Evolutionary conservation across 345 rosid species (phyloP).

Genomic region (Hibiscus syriacus): DNA sequence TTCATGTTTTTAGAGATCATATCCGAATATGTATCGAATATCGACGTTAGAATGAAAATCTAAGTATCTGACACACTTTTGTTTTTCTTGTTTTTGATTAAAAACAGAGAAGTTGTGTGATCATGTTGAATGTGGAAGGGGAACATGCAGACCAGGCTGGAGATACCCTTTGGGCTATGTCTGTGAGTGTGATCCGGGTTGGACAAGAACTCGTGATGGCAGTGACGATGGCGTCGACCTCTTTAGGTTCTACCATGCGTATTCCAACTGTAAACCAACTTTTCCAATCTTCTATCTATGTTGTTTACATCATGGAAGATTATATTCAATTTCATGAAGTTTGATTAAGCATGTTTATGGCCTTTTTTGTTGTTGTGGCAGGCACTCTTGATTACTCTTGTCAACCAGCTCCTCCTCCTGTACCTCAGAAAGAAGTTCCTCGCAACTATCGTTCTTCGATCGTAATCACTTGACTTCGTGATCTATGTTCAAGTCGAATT

Average conservation of each 20-base stretch:
- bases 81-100: background rate
- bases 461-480: slow-evolving; percentile 40
- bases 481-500: too few species aligned
- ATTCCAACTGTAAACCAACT: slow-evolving; percentile 45
- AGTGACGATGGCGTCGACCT: background rate
- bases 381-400: slow-evolving; percentile 45
- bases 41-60: background rate
- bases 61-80: background rate
- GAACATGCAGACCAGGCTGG: slow-evolving; percentile 31
- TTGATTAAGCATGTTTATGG: background rate
- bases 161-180: slow-evolving; percentile 23
- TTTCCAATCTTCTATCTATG: background rate
- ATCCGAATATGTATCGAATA: background rate
- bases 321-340: background rate
- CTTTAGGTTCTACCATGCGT: slow-evolving; percentile 43
- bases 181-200: slow-evolving; percentile 47
- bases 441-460: slow-evolving; percentile 34
- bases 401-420: slow-evolving; percentile 47
- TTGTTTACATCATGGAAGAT: background rate
- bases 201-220: slow-evolving; percentile 35
- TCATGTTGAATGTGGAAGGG: slow-evolving; percentile 49
- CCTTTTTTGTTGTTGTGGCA: too few species aligned
- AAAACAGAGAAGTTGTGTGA: slow-evolving; percentile 34
- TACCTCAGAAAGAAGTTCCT: slow-evolving; percentile 31
- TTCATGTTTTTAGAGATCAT: too few species aligned